These are phyloP conservation scores for Microbotryum saponariae DNA, from an alignment of 1,284 basidiomycete species.

Conservation along the genomic window DNA sequence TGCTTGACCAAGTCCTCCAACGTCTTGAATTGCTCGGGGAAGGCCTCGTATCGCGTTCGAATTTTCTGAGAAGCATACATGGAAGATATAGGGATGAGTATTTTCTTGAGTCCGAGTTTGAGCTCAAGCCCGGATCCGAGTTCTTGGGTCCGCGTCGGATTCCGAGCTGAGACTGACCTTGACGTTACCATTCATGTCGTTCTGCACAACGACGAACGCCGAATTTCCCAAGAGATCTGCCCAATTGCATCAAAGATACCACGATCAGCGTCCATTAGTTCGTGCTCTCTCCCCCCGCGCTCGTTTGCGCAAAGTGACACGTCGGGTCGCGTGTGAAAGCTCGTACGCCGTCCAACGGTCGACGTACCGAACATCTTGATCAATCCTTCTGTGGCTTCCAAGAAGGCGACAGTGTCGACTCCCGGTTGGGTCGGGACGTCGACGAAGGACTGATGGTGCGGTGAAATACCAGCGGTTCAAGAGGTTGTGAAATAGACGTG, in stretches of 20 bases:
- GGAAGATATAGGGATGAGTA: background rate
- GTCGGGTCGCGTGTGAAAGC: conserved; percentile 1
- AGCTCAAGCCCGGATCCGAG: background rate
- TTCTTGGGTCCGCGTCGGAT: background rate
- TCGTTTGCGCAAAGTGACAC: too few relatives aligned
- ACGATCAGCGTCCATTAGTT: background rate
- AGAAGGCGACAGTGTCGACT: conserved; percentile 78
- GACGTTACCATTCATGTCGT: conserved; percentile 89
- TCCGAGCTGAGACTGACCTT: conserved; percentile 49
- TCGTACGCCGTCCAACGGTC: background rate
- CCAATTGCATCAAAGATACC: background rate
- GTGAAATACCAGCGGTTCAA: background rate
- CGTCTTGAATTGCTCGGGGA: conserved; percentile 60
- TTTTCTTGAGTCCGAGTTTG: too few relatives aligned
- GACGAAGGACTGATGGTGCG: conserved; percentile 63
- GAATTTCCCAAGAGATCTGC: conserved; percentile 79
- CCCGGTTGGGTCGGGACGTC: conserved; percentile 83
- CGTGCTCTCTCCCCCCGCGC: too few relatives aligned
- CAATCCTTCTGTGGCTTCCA: conserved; percentile 81
- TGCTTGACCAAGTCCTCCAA: conserved; percentile 77
- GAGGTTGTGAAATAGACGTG: background rate
- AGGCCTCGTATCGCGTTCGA: conserved; percentile 63
- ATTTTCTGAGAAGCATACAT: conserved; percentile 57
- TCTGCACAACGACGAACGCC: conserved; percentile 77
- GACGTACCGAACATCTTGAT: conserved; percentile 80